Evolutionary conservation across 2,329 filamentous ascomycete species (phyloP).

Genomic region (Monosporascus sp.): DNA sequence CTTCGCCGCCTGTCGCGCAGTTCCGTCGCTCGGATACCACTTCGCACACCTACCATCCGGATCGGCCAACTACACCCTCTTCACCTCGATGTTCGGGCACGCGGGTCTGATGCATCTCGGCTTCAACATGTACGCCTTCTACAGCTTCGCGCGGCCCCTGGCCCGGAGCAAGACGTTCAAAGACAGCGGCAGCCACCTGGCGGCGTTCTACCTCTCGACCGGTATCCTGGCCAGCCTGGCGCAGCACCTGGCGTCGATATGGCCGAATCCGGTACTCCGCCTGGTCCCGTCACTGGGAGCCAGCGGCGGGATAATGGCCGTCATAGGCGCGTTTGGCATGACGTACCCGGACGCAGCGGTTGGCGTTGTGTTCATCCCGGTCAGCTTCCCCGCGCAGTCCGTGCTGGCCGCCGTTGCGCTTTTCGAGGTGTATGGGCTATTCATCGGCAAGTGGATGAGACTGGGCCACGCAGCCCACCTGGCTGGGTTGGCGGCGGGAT

Average conservation of each 20-base stretch:
- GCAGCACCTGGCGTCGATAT: constrained; percentile 12
- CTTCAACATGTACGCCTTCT: constrained; percentile 18
- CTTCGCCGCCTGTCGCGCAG: constrained; percentile 2
- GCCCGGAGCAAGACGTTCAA: constrained; percentile 9
- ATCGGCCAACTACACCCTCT: constrained; percentile 17
- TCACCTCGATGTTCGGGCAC: constrained; percentile 23
- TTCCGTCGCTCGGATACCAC: background rate
- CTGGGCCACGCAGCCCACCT: constrained; percentile 19
- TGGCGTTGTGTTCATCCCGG: constrained; percentile 17
- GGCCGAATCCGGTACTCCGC: constrained; percentile 8
- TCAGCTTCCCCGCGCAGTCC: constrained; percentile 6
- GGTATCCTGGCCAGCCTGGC: constrained; percentile 19
- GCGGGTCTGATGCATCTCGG: constrained; percentile 11
- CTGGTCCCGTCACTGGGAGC: constrained; percentile 9
- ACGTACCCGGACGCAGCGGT: constrained; percentile 12
- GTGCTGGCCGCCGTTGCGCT: constrained; percentile 9
- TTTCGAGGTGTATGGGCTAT: constrained; percentile 19
- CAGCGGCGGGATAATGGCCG: constrained; percentile 20
- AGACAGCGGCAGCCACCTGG: constrained; percentile 17
- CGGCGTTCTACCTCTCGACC: constrained; percentile 23
- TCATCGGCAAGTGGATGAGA: constrained; percentile 11
- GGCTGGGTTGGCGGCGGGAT: constrained; percentile 16
- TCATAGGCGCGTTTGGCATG: constrained; percentile 16
- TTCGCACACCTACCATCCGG: constrained; percentile 13
- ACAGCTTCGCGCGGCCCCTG: constrained; percentile 8